Evolutionary conservation across 2,329 filamentous ascomycete genomes (phyloP).

Genomic region (Fusarium camptoceras): DNA sequence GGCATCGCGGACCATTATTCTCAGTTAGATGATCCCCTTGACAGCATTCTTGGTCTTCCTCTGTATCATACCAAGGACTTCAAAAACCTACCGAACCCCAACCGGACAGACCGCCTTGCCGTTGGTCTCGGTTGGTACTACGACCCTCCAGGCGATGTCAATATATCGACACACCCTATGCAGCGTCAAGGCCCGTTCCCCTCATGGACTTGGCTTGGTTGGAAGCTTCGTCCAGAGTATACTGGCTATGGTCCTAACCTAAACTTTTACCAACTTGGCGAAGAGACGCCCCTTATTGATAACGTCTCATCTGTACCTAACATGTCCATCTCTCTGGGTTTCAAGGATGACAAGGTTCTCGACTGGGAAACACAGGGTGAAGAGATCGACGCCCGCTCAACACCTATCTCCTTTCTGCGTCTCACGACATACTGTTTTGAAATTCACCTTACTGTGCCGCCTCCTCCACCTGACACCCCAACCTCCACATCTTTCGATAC

Average conservation of each 20-base stretch:
- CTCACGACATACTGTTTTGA: slow-evolving; percentile 52
- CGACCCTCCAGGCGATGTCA: slow-evolving; percentile 39
- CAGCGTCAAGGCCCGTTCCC: slow-evolving; percentile 48
- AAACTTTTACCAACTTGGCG: slow-evolving; percentile 49
- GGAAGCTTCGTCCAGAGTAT: slow-evolving; percentile 47
- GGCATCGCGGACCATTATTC: slow-evolving; percentile 49
- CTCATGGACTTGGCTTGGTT: slow-evolving; percentile 56
- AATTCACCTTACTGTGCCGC: slow-evolving; percentile 41
- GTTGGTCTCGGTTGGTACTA: slow-evolving; percentile 52
- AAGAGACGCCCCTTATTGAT: slow-evolving; percentile 45
- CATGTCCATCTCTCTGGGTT: slow-evolving; percentile 52
- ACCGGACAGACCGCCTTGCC: slow-evolving; percentile 52
- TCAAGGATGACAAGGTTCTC: slow-evolving; percentile 49
- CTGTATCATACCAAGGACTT: slow-evolving; percentile 52
- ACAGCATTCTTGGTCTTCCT: slow-evolving; percentile 51
- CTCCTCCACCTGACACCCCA: slow-evolving; percentile 9
- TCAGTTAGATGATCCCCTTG: slow-evolving; percentile 44
- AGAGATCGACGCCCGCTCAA: slow-evolving; percentile 45
- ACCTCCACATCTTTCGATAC: slow-evolving; percentile 25
- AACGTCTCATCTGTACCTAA: slow-evolving; percentile 49
- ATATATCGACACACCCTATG: slow-evolving; percentile 43
- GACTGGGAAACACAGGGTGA: slow-evolving; percentile 54
- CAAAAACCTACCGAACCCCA: slow-evolving; percentile 43
- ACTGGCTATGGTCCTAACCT: slow-evolving; percentile 46
- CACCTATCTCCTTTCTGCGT: slow-evolving; percentile 50